Evolutionary conservation across 208 protist genomes (phyloP), one percentile per base, ranked within the genome.

Genomic region (Leishmania tropica): DNA sequence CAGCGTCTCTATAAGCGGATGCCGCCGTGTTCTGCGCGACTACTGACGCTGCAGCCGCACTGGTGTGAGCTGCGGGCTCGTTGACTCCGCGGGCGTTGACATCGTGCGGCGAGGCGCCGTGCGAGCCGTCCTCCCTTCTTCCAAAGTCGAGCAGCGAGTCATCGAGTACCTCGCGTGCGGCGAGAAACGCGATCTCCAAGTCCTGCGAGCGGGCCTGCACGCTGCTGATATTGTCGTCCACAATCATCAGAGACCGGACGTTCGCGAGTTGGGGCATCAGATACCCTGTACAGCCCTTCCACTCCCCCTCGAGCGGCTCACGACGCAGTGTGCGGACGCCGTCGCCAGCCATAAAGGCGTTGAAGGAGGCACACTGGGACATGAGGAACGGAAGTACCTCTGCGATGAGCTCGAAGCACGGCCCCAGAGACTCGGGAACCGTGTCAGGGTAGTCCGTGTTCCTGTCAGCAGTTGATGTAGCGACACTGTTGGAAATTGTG

Each of bases 341-440:
- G 76, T 95, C 89, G 35, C 93, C 89, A 54, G 83, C 87, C 90
- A 96, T 96, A 84, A 90, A 95, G 54, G 90, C 92, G 70, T 90
- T 87, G 76, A 98, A 95, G 17, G 93, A 86, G 7, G 85, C 92
- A 77, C 92, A 96, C 86, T 98, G 92, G 24, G 91, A 93, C 76
- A 96, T 83, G 75, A 98, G 85, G 76, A 96, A 98, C 11, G 95
- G 95, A 24, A 98, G 86, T 75, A 98, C 95, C 81, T 97, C 92
- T 45, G 88, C 85, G 13, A 96, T 87, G n/a, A 96, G 75, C 73
- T 83, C 81, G 45, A 98, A 87, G 74, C 96, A 87, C 4, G 75
- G 71, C 4, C 64, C 73, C n/a, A 98, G 84, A 3, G 93, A 93
- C 80, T 95, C 89, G 7, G 95, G 95, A 2, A 98, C 90, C 2